Conservation (phyloP, 257 asterid species). For the Gynochthodes officinalis region DNA sequence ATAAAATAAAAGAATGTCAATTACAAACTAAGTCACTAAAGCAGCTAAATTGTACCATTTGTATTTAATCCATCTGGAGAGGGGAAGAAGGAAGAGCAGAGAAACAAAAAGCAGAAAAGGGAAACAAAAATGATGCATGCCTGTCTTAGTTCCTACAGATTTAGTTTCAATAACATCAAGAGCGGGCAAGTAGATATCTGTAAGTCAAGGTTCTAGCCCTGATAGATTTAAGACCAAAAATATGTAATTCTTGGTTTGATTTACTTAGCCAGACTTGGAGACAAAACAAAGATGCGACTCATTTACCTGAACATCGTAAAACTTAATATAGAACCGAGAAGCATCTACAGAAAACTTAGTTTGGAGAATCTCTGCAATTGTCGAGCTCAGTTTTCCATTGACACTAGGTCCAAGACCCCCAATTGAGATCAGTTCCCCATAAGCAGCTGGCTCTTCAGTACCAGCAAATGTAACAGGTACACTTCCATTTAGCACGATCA, state of each 20-base stretch:
- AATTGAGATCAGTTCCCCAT: constrained; percentile 79
- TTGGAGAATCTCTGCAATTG: constrained; percentile 80
- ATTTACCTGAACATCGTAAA: constrained; percentile 77
- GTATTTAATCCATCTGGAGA: not conserved
- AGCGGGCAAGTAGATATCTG: not conserved
- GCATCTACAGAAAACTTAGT: constrained; percentile 69
- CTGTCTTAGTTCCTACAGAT: not conserved
- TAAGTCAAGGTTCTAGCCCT: not conserved
- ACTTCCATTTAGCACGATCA: constrained; percentile 83
- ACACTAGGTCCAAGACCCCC: constrained; percentile 75
- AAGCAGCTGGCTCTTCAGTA: constrained; percentile 94
- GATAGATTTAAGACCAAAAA: not conserved
- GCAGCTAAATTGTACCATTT: not conserved
- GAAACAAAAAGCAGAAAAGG: not conserved
- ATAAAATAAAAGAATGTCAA: not conserved
- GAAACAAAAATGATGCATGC: not conserved
- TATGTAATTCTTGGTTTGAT: not conserved
- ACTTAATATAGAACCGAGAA: constrained; percentile 76
- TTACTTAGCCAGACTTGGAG: not conserved
- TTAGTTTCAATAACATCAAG: not conserved
- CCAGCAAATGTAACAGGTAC: constrained; percentile 81
- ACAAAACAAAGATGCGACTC: not conserved
- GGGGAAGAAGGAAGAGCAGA: not conserved
- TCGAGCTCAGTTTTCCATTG: constrained; percentile 77
- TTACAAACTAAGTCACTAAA: not conserved